phyloP scores from a whole-genome alignment of 208 protist species.

The Leishmania amazonensis region DNA sequence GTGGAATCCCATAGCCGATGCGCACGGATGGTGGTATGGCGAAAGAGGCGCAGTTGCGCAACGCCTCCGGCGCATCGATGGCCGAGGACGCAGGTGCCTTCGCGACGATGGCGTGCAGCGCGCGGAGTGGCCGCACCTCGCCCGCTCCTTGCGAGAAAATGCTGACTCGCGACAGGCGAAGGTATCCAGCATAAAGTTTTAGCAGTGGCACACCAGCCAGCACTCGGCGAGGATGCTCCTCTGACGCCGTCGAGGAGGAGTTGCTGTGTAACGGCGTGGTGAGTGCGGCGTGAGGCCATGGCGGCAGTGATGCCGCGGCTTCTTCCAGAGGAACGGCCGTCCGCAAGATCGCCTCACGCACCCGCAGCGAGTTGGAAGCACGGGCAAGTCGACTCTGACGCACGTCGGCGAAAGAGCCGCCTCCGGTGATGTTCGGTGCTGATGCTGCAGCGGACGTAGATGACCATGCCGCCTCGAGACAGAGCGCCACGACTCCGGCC shows the following conservation, averaged over 20 bases:
- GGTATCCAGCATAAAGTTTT: conserved; percentile 38
- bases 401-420: too few relatives aligned
- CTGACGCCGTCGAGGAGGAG: not conserved
- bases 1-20: conserved; percentile 1
- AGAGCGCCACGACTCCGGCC: conserved; percentile 89
- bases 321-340: conserved; percentile 12
- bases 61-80: not conserved
- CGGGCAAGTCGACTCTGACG: conserved; percentile 1
- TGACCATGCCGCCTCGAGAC: conserved; percentile 56
- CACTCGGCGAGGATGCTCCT: not conserved
- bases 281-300: not conserved
- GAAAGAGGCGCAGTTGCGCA: conserved; percentile 12
- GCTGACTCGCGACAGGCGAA: conserved; percentile 49
- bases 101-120: conserved; percentile 27
- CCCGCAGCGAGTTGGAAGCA: conserved; percentile 6
- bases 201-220: conserved; percentile 34
- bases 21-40: conserved; percentile 13
- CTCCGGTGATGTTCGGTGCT: not conserved
- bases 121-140: conserved; percentile 48
- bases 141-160: conserved; percentile 60
- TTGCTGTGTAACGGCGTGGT: not conserved
- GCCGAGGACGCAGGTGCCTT: not conserved
- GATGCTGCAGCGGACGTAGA: not conserved
- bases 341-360: conserved; percentile 15
- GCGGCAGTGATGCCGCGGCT: not conserved